Conservation (phyloP, 2,329 filamentous ascomycete species). For the Ceratocystis smalleyi region DNA sequence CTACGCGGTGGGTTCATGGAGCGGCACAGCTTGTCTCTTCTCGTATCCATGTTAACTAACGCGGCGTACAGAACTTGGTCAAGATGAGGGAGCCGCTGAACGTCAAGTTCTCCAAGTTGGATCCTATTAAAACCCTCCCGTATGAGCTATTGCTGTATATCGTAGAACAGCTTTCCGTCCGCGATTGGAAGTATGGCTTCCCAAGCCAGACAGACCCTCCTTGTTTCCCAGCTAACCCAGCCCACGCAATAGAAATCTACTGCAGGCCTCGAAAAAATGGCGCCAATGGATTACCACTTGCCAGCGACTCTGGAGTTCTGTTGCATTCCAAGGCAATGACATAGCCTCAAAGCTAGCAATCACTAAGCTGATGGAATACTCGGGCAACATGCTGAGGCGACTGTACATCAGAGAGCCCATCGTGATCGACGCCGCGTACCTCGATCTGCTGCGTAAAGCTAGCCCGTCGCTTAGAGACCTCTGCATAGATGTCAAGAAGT, state of each 20-base stretch:
- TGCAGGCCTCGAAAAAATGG: slow-evolving; percentile 4
- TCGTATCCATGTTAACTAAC: background rate
- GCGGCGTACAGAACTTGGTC: slow-evolving; percentile 13
- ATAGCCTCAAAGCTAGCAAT: background rate
- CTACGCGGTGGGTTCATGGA: background rate
- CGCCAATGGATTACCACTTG: background rate
- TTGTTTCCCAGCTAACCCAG: background rate
- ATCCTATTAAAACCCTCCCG: slow-evolving; percentile 12
- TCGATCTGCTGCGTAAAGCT: background rate
- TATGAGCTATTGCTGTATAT: slow-evolving; percentile 13
- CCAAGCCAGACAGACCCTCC: background rate
- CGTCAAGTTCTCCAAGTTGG: background rate
- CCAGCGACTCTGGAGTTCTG: background rate
- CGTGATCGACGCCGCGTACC: background rate
- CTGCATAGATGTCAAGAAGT: background rate
- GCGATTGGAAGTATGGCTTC: slow-evolving; percentile 7
- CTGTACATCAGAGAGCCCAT: background rate
- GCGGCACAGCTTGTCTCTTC: background rate
- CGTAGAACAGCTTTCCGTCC: slow-evolving; percentile 1
- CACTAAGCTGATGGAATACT: background rate
- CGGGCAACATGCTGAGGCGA: background rate
- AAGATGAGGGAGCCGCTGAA: slow-evolving; percentile 8
- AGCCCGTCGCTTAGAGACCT: background rate
- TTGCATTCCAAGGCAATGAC: background rate
- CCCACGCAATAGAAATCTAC: background rate